Base-by-base conservation (phyloP, 495 filamentous ascomycete genomes). In the Pyrenopolyporus hunteri region DNA sequence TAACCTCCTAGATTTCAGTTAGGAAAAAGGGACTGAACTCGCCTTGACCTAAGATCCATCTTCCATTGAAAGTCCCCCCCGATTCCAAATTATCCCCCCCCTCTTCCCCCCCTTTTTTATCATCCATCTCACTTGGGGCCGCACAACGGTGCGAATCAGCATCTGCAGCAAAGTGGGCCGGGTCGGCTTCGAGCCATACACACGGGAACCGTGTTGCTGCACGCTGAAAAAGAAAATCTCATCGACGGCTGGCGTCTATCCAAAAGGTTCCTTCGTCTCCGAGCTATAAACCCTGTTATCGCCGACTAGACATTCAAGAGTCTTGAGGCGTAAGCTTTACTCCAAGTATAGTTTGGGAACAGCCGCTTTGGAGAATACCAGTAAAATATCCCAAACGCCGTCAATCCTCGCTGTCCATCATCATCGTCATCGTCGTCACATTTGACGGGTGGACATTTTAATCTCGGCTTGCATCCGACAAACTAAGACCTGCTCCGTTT, bases 81-180 rank as follows among this genome's bases (percentile, higher is more conserved):
- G 28, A 60, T 32, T 59, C 33, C 37, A 32, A 33, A 20, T 45
- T 46, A 6, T 28, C n/a, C 25, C 11, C 33, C 31, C 20, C 28
- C n/a, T n/a, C n/a, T n/a, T n/a, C 4, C 29, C 44, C 37, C 29
- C 36, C 36, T 23, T 58, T 54, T 13, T 40, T 59, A 31, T 48
- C 31, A 16, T 28, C 42, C 56, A 14, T 65, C 33, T 47, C 49
- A 49, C 48, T 35, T 44, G 23, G 32, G 58, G 26, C 43, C 33
- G 43, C 43, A 51, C 48, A 52, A 49, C n/a, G 44, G 19, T 48
- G 49, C 49, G 45, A 43, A 29, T 50, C 36, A 48, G 55, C 37
- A 13, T 33, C 26, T 45, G 51, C 62, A 60, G 45, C 62, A 40
- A 45, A 59, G 49, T 55, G 55, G 49, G 49, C 44, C 53, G 26